Conservation (phyloP, 164 flowering plant species). For the Tetracentron sinense region DNA sequence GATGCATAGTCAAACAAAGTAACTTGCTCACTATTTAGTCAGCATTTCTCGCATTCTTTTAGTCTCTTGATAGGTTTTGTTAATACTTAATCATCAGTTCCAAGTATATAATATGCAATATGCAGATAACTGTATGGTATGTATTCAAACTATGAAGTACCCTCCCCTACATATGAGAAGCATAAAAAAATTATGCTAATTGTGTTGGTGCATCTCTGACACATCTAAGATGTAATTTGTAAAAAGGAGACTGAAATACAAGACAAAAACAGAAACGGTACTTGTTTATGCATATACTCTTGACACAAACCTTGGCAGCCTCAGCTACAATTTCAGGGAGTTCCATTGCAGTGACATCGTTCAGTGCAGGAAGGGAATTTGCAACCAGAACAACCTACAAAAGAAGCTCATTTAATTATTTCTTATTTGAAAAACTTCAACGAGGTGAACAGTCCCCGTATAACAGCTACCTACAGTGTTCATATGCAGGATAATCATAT, state of each 20-base stretch:
- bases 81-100: not conserved
- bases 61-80: not conserved
- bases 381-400: conserved; percentile 95
- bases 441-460: too few species aligned
- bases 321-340: conserved; percentile 96
- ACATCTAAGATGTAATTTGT: not conserved
- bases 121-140: not conserved
- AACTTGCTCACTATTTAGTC: not conserved
- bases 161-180: not conserved
- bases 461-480: not conserved
- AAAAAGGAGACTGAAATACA: not conserved
- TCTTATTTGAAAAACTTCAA: not conserved
- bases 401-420: conserved; percentile 5
- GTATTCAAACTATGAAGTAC: too few species aligned
- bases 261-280: not conserved
- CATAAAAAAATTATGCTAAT: too few species aligned
- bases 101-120: not conserved
- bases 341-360: conserved; percentile 96
- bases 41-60: not conserved
- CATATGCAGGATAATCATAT: not conserved
- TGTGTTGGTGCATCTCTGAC: not conserved
- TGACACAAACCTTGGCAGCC: conserved; percentile 85
- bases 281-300: not conserved
- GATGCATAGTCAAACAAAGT: not conserved
- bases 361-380: conserved; percentile 92